A percentile compares a stretch with the other conserved stretches of the same genome.
Evolutionary conservation across 139 green algal species (phyloP).

Genomic region (Tetradesmus obliquus): DNA sequence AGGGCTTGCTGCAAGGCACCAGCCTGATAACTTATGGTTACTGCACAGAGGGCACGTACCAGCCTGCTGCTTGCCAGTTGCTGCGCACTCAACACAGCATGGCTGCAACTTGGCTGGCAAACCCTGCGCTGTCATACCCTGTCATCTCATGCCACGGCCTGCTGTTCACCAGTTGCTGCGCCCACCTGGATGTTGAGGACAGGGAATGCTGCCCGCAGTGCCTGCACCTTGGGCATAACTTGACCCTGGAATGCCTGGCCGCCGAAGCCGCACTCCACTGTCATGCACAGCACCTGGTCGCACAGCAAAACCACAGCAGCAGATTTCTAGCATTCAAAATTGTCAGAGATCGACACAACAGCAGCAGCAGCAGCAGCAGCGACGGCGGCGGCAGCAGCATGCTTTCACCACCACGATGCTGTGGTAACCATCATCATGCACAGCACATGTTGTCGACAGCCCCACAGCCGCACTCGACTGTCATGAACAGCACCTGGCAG

Average conservation of each 20-base stretch:
- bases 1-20: too few species aligned
- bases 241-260: slow-evolving; percentile 84
- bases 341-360: too few species aligned
- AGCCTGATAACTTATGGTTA: too few species aligned
- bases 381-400: neutral
- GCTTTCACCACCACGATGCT: neutral
- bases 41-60: neutral
- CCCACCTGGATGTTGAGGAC: neutral
- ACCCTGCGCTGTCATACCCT: too few species aligned
- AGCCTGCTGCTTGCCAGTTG: too few species aligned
- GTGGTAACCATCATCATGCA: slow-evolving; percentile 60
- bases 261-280: slow-evolving; percentile 90
- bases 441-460: neutral
- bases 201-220: slow-evolving; percentile 68
- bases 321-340: neutral
- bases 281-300: slow-evolving; percentile 83
- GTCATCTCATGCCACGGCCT: too few species aligned
- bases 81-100: too few species aligned
- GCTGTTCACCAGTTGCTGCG: too few species aligned
- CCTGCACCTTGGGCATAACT: slow-evolving; percentile 76
- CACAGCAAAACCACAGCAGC: neutral
- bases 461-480: slow-evolving; percentile 87
- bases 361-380: too few species aligned
- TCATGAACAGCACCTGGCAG: slow-evolving; percentile 84
- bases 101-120: too few species aligned